Percentiles rank a stretch among this genome's conserved stretches.
Evolutionary conservation across 2,329 filamentous ascomycete genomes (phyloP).

Genomic region (Alternaria incomplexa): DNA sequence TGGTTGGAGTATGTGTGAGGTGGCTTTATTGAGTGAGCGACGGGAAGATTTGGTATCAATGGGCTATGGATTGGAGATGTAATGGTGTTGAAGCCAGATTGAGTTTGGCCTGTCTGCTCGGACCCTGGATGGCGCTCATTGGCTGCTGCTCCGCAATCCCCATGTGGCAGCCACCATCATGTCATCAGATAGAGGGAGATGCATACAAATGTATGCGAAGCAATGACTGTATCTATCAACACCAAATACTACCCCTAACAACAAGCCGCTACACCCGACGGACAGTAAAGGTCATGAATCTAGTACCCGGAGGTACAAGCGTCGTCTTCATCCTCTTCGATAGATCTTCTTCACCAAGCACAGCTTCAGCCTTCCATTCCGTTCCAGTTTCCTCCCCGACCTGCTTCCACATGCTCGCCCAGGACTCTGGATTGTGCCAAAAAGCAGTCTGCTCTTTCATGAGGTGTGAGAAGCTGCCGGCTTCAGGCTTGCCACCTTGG

Average conservation of each 20-base stretch:
- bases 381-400: slow-evolving; percentile 48
- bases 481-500: slow-evolving; percentile 43
- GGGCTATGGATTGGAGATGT: slow-evolving; percentile 9
- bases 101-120: slow-evolving; percentile 40
- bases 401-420: slow-evolving; percentile 47
- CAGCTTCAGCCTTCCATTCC: slow-evolving; percentile 44
- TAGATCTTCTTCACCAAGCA: slow-evolving; percentile 31
- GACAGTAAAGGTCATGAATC: slow-evolving; percentile 35
- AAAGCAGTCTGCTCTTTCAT: slow-evolving; percentile 33
- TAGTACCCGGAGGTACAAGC: slow-evolving; percentile 31
- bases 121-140: slow-evolving; percentile 31
- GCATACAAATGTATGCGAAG: neutral
- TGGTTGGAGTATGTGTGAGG: slow-evolving; percentile 17
- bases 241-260: no score
- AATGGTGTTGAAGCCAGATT: slow-evolving; percentile 39
- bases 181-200: neutral
- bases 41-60: slow-evolving; percentile 4
- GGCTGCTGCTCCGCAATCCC: slow-evolving; percentile 10
- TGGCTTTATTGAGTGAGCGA: neutral
- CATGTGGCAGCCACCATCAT: neutral
- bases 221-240: neutral
- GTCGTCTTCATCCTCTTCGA: slow-evolving; percentile 22
- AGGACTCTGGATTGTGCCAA: slow-evolving; percentile 48
- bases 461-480: slow-evolving; percentile 32
- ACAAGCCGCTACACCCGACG: slow-evolving; percentile 20